Evolutionary conservation across 2,329 filamentous ascomycete genomes (phyloP), one percentile per base, ranked within the genome.

Genomic region (Sporothrix sp.): DNA sequence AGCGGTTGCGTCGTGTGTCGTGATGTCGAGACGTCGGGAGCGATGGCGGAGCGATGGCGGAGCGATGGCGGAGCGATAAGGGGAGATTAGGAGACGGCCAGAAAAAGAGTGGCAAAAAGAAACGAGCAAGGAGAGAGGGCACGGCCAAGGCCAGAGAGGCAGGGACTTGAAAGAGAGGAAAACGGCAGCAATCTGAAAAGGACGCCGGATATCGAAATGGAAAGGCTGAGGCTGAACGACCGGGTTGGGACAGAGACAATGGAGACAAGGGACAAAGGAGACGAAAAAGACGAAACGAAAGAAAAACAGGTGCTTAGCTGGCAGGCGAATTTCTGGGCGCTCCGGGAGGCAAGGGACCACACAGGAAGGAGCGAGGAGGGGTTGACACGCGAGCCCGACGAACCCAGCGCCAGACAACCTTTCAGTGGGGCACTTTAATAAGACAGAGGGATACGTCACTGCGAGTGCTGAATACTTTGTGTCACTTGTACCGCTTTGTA

Each of bases 351-450:
- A 9, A 27, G 20, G 43, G 25, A 14, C 25, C 14, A 38, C 44
- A 38, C 35, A 16, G 45, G 33, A 32, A 48, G 16, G 35, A 32
- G 25, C 14, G 23, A 33, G 13, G 43, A 45, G 43, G 44, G 45
- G 45, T 48, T 48, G 33, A 38, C 45, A 48, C 45, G 45, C 45
- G 35, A 48, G 45, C 45, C 45, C 16, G 45, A 39, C 33, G 33
- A 46, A 21, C 37, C 21, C 20, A 20, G 28, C 6, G 20, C 25
- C 10, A 28, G 32, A n/a, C 30, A 28, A 10, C 25, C 25, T 28
- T 28, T 16, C 13, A 11, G 45, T 38, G 45, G 45, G 45, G 44
- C 43, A 5, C 9, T 28, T 47, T 37, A 37, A 47, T 27, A 30
- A 20, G 25, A 45, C 43, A 9, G 30, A 8, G 7, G 2, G 13